phyloP scores from a whole-genome alignment of 2,329 filamentous ascomycete species.

The Diplodia intermedia region DNA sequence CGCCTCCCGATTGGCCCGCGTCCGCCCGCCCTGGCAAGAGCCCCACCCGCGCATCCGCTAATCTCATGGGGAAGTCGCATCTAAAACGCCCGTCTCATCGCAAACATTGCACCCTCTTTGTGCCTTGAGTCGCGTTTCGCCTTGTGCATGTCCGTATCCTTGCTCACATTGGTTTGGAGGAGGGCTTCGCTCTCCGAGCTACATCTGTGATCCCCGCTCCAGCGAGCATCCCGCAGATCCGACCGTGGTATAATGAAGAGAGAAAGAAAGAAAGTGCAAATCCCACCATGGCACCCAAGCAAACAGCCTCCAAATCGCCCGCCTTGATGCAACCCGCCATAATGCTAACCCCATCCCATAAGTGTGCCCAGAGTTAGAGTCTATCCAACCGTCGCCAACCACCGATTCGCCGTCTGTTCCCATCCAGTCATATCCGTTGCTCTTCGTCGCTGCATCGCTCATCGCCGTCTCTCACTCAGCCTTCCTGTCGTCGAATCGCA shows the following conservation, averaged over 20 bases:
- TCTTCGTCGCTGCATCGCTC: too few relatives aligned
- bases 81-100: slow-evolving; percentile 4
- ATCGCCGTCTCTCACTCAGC: not conserved
- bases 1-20: slow-evolving; percentile 17
- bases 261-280: not conserved
- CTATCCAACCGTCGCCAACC: not conserved
- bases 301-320: slow-evolving; percentile 2
- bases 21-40: not conserved
- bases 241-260: not conserved
- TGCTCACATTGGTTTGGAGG: not conserved
- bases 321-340: not conserved
- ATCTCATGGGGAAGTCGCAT: slow-evolving; percentile 24
- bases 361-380: not conserved
- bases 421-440: too few relatives aligned
- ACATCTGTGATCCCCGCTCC: not conserved
- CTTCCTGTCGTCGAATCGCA: not conserved
- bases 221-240: not conserved
- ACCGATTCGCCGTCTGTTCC: not conserved
- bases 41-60: slow-evolving; percentile 5
- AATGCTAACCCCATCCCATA: not conserved
- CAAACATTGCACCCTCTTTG: not conserved
- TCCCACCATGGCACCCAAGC: not conserved
- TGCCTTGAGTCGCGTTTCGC: not conserved
- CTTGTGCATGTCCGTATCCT: not conserved
- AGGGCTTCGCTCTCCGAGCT: not conserved